These are phyloP conservation scores for Telfairia occidentalis DNA, from an alignment of 331 rosid genomes.

Conservation along the genomic window DNA sequence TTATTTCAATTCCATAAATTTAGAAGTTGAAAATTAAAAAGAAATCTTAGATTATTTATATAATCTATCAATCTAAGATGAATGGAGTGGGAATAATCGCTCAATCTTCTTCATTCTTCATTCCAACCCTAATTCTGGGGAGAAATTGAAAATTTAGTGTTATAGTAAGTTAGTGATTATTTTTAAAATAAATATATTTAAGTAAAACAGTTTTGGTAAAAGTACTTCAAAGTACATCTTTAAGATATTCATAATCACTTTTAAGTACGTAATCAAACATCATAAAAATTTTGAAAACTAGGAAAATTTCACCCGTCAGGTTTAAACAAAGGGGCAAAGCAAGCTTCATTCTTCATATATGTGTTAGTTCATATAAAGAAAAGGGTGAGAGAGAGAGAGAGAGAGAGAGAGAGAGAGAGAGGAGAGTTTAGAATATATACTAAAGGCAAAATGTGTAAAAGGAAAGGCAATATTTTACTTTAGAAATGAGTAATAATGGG, in stretches of 20 bases:
- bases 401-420: background rate
- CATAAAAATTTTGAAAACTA: background rate
- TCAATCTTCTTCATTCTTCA: too few species aligned
- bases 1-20: too few species aligned
- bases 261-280: background rate
- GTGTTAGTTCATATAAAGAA: background rate
- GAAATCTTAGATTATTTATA: too few species aligned
- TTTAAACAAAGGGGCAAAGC: background rate
- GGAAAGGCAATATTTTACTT: background rate
- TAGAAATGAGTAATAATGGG: constrained; percentile 9
- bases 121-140: too few species aligned
- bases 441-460: constrained; percentile 1
- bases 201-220: background rate
- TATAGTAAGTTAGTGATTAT: too few species aligned
- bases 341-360: background rate
- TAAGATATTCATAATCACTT: background rate
- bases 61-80: too few species aligned
- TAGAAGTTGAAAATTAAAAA: too few species aligned
- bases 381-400: background rate
- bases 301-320: background rate
- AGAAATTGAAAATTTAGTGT: background rate
- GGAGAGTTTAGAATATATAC: constrained; percentile 1
- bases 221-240: background rate
- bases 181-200: too few species aligned
- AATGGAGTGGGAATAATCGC: too few species aligned